Evolutionary conservation across 2,329 filamentous ascomycete genomes (phyloP), one percentile per base, ranked within the genome.

Genomic region (Penicillium sp.): DNA sequence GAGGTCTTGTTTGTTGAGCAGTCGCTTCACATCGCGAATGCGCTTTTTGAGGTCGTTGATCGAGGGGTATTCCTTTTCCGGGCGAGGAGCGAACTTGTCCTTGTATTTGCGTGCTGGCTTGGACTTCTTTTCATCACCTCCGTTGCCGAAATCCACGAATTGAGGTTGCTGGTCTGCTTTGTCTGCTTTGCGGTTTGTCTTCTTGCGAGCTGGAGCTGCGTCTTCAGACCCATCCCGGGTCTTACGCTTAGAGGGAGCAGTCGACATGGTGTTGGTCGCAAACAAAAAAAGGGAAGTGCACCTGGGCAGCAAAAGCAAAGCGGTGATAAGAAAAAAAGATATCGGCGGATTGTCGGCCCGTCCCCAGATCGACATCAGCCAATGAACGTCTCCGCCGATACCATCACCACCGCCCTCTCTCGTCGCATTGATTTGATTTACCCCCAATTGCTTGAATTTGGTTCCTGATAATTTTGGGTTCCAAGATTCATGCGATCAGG

Each of bases 21-120:
- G 72, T 8, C 83, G 79, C 56, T 75, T 79, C 36, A 84, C 69
- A 60, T 83, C 79, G 39, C 83, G 81, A 55, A 86, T 83, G 22
- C 79, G 78, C 55, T 73, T 76, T 62, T 84, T 85, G 53, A 84
- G 72, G 13, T 80, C 77, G 62, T 80, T 79, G 50, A 80, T 60
- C 13, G 74, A 75, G 2, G 68, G 66, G 18, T 66, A 67, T 43
- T 67, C 60, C 53, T 65, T 63, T 48, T 71, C 64, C 5, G 63
- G 59, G 22, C 61, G 60, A 3, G 59, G 61, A 3, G 57, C 57
- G 31, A 53, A 52, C 32, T 64, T 59, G 31, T 59, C 55, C 49
- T 68, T 71, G 41, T 44, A 50, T 27, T 59, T 59, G 48, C 48
- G 53, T 22, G 45, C 45, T 41, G 50, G 48, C 45, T 56, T 59